A percentile compares a stretch with the other conserved stretches of the same genome.
Evolutionary conservation across 2,329 filamentous ascomycete species (phyloP).

Genomic region (Colletotrichum endophyticum): DNA sequence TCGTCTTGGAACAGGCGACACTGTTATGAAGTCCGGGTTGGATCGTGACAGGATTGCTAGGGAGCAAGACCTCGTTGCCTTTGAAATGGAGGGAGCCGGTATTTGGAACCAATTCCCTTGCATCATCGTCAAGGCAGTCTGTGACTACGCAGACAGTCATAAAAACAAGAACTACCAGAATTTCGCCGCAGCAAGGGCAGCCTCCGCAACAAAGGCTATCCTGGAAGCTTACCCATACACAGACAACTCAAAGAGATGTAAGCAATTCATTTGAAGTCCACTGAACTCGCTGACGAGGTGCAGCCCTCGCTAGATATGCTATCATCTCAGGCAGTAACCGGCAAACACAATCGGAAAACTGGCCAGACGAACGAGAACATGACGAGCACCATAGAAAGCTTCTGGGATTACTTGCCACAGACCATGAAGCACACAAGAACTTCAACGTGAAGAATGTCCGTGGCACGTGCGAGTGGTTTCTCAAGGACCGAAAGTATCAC

Average conservation of each 20-base stretch:
- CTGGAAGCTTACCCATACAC: not conserved
- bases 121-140: constrained; percentile 41
- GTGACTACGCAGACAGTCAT: constrained; percentile 44
- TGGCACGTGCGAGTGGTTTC: constrained; percentile 39
- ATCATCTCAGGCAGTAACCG: too few relatives aligned
- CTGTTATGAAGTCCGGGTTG: constrained; percentile 41
- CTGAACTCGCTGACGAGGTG: too few relatives aligned
- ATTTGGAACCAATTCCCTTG: constrained; percentile 29
- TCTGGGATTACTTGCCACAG: too few relatives aligned
- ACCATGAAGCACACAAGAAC: constrained; percentile 32
- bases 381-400: too few relatives aligned
- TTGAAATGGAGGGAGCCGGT: constrained; percentile 40
- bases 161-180: constrained; percentile 39
- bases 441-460: constrained; percentile 27
- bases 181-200: constrained; percentile 40
- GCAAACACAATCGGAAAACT: too few relatives aligned
- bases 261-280: too few relatives aligned
- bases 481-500: constrained; percentile 28
- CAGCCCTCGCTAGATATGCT: too few relatives aligned
- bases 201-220: constrained; percentile 33
- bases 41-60: constrained; percentile 38
- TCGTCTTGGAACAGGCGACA: constrained; percentile 39
- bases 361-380: too few relatives aligned
- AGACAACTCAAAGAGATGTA: too few relatives aligned
- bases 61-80: constrained; percentile 28